Base-by-base conservation (phyloP, 1,284 basidiomycete species). In the Amylostereum areolatum region DNA sequence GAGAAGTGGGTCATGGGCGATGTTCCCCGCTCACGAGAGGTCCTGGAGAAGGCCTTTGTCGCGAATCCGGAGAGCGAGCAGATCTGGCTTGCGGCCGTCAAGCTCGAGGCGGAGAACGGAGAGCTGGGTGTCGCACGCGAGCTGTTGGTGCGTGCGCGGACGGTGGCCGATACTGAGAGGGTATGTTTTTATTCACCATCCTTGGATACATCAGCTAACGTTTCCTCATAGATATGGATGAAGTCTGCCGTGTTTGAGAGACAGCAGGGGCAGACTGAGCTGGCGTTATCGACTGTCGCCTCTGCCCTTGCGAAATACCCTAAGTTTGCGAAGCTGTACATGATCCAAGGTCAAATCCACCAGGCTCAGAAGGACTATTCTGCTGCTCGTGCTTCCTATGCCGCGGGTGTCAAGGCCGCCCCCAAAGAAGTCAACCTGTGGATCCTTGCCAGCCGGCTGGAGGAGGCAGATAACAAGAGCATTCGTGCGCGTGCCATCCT, bases 31-130 rank as follows among this genome's bases (percentile, higher is more conserved):
- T 92, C 96, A 0, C 84, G 95, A 44, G 80, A 85, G 53, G 86
- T 97, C 11, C 81, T 99, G 10, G 91, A 87, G 53, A 81, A 81
- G 40, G 94, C 97, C 0, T 98, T 98, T 73, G 83, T 90, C 53
- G 90, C 92, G 43, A 99, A 98, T 64, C 89, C 94, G 12, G 94
- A 97, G 63, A 96, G 91, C 62, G 97, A 99, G 66, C 85, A 89
- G 53, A 97, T 99, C 61, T 99, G 95, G 89, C 72, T 99, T 39
- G 96, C 95, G 1, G 96, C 96, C 24, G 92, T 97, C 53, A 97
- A 97, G 69, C 76, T 98, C 7, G 96, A 98, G 60, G 88, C 93
- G 0, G 92, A 97, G 72, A 96, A 95, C 53, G 90, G 90, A 1
- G 89, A 97, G 62, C 74, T 90, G 52, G 82, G 75, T 12, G 93